These are phyloP conservation scores for Aechmea fasciata DNA, from an alignment of 176 grass and related monocot genomes.

Conservation along the genomic window DNA sequence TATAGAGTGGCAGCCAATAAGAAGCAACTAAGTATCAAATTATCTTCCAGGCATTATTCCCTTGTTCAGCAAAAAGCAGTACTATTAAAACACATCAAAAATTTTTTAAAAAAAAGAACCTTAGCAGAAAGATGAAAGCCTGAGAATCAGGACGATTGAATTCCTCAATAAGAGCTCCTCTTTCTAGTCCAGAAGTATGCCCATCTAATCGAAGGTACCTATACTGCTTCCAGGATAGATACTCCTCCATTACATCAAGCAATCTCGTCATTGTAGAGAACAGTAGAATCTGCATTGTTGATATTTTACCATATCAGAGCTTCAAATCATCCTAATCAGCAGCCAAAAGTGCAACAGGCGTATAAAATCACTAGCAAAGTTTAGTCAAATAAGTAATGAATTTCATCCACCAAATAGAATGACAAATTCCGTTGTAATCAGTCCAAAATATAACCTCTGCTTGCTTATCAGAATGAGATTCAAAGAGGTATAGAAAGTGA, in stretches of 20 bases:
- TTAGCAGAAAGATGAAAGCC: slow-evolving; percentile 95
- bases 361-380: too few relatives aligned
- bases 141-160: slow-evolving; percentile 76
- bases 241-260: slow-evolving; percentile 99
- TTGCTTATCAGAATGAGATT: too few relatives aligned
- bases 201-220: slow-evolving; percentile 96
- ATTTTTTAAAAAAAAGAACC: slow-evolving; percentile 35
- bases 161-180: slow-evolving; percentile 89
- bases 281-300: slow-evolving; percentile 63
- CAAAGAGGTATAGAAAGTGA: not conserved
- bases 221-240: slow-evolving; percentile 78
- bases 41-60: not conserved
- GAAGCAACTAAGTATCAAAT: not conserved
- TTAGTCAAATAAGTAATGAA: too few relatives aligned
- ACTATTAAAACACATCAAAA: slow-evolving; percentile 4
- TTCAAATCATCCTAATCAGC: not conserved
- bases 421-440: too few relatives aligned
- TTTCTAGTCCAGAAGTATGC: slow-evolving; percentile 83
- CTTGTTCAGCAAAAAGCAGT: not conserved
- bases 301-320: not conserved
- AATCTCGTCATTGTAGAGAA: slow-evolving; percentile 99
- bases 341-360: not conserved
- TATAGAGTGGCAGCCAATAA: not conserved
- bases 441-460: not conserved
- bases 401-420: too few relatives aligned